A percentile compares a stretch with the other conserved stretches of the same genome.
Evolutionary conservation across 306 rosid genomes (phyloP).

Genomic region (Fragaria ananassa): DNA sequence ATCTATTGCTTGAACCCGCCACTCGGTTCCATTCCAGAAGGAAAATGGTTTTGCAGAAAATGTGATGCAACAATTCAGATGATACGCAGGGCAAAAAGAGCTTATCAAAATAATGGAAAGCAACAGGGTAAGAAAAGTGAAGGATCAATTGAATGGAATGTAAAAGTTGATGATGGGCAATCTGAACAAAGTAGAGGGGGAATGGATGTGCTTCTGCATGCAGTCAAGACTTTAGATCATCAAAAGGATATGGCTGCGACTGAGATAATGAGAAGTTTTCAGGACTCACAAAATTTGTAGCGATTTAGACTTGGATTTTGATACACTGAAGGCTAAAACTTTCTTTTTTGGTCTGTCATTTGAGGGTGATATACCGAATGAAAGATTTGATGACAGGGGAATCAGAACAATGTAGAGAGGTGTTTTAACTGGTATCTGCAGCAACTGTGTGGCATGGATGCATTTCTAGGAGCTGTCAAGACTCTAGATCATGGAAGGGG

Average conservation of each 20-base stretch:
- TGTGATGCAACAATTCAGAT: conserved; percentile 61
- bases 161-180: conserved; percentile 40
- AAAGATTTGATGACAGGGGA: not conserved
- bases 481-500: conserved; percentile 60
- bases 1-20: conserved; percentile 79
- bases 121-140: conserved; percentile 32
- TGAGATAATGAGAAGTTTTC: conserved; percentile 22
- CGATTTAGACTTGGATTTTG: not conserved
- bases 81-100: conserved; percentile 50
- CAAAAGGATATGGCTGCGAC: conserved; percentile 49
- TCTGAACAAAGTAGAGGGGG: conserved; percentile 56
- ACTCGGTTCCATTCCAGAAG: conserved; percentile 51
- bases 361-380: not conserved
- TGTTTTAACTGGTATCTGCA: not conserved
- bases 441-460: conserved; percentile 56
- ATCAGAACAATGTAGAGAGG: not conserved
- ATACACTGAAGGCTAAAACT: not conserved
- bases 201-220: conserved; percentile 83
- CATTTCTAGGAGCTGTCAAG: conserved; percentile 67
- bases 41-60: conserved; percentile 80
- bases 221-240: conserved; percentile 62
- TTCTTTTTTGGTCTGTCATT: not conserved
- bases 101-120: conserved; percentile 40
- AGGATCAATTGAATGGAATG: conserved; percentile 41
- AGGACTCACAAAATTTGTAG: conserved; percentile 21